Conservation (phyloP, 495 filamentous ascomycete genomes). For the Penicillium salamii region DNA sequence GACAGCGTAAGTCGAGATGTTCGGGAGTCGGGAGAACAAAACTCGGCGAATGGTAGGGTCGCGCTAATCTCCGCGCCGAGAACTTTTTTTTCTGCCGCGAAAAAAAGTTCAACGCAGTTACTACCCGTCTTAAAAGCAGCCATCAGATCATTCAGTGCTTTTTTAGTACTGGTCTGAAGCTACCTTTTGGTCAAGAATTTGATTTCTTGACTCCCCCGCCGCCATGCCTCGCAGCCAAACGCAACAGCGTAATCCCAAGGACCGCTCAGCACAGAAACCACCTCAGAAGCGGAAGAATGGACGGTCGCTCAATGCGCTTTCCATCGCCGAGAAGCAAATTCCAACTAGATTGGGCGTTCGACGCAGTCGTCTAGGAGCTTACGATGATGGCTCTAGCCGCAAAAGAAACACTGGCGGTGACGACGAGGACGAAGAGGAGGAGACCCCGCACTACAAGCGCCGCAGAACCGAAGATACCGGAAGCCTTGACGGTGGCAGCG, state of each 20-base stretch:
- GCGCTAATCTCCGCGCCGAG: constrained; percentile 41
- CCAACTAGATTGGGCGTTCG: constrained; percentile 49
- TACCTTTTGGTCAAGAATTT: constrained; percentile 7
- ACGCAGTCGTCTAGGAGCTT: constrained; percentile 57
- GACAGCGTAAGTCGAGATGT: constrained; percentile 8
- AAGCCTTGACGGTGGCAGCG: constrained; percentile 59
- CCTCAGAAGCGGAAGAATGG: constrained; percentile 48
- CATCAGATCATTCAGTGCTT: constrained; percentile 9
- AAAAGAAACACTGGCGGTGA: constrained; percentile 38
- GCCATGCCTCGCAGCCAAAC: constrained; percentile 70
- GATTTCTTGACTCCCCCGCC: constrained; percentile 10
- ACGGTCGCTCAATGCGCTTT: constrained; percentile 76
- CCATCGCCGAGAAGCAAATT: constrained; percentile 69
- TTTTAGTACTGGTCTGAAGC: constrained; percentile 3
- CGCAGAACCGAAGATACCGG: constrained; percentile 39
- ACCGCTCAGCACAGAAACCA: constrained; percentile 47
- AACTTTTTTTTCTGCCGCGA: constrained; percentile 37
- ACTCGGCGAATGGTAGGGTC: constrained; percentile 26
- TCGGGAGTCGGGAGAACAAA: constrained; percentile 7
- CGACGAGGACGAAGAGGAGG: constrained; percentile 50
- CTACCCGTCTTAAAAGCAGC: constrained; percentile 16
- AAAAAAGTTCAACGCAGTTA: constrained; percentile 29
- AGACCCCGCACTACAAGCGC: constrained; percentile 46
- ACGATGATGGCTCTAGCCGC: constrained; percentile 47
- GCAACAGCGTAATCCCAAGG: constrained; percentile 37